Evolutionary conservation across 106 monocot species (phyloP).

Genomic region (Hemerocallis citrina): DNA sequence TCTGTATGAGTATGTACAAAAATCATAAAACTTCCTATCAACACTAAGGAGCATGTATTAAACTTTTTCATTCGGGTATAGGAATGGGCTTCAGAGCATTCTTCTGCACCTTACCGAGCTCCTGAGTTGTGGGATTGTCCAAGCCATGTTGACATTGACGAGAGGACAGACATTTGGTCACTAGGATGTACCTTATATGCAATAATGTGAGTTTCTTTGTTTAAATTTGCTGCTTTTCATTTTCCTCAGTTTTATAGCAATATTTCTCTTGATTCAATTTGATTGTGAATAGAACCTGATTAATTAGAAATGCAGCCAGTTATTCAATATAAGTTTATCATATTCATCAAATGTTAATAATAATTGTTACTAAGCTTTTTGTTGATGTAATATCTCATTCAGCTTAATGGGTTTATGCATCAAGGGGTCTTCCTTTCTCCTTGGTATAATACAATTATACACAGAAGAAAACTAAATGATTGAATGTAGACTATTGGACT

Average conservation of each 20-base stretch:
- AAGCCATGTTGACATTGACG: constrained; percentile 75
- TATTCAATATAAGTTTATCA: no score
- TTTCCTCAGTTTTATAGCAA: background rate
- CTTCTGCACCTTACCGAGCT: constrained; percentile 55
- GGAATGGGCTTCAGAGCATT: constrained; percentile 71
- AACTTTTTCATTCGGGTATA: constrained; percentile 6
- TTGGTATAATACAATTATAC: no score
- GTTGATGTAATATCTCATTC: no score
- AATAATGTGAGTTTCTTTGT: constrained; percentile 67
- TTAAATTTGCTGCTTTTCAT: background rate
- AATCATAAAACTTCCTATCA: no score
- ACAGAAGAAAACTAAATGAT: no score
- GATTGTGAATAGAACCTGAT: background rate
- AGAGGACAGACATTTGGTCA: constrained; percentile 97
- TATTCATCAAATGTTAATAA: no score
- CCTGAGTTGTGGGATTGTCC: constrained; percentile 67
- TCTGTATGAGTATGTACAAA: no score
- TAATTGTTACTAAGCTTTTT: no score
- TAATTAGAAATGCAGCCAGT: background rate
- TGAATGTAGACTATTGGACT: no score
- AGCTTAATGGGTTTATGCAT: no score
- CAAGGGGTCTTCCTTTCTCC: no score
- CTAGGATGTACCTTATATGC: constrained; percentile 93
- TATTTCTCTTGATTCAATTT: background rate
- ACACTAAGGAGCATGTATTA: no score